Evolutionary conservation across 305 asterid species (phyloP).

Genomic region (Euphrasia arctica): DNA sequence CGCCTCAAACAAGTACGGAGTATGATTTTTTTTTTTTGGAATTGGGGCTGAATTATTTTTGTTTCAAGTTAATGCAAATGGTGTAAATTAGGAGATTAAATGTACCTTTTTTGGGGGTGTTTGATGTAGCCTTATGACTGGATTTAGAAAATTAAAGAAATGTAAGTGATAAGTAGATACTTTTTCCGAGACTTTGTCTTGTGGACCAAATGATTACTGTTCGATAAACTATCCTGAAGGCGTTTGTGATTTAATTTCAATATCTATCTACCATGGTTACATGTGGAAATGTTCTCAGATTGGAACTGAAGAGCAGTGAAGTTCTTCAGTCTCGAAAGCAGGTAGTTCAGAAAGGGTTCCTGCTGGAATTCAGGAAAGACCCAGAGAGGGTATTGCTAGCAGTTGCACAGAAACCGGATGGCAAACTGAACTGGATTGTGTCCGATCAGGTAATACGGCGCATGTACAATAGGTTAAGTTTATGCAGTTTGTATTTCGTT

Average conservation of each 20-base stretch:
- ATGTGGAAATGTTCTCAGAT: slow-evolving; percentile 39
- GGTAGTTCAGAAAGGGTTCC: slow-evolving; percentile 61
- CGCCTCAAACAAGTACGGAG: slow-evolving; percentile 72
- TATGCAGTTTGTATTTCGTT: neutral
- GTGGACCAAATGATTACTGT: neutral
- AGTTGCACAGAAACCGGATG: slow-evolving; percentile 87
- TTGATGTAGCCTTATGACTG: neutral
- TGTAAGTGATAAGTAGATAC: slow-evolving; percentile 1
- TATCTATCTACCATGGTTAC: slow-evolving; percentile 18
- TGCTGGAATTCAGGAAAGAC: slow-evolving; percentile 90
- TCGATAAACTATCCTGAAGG: too few species aligned
- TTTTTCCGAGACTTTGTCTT: neutral
- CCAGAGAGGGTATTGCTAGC: slow-evolving; percentile 72
- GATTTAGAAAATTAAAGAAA: slow-evolving; percentile 6
- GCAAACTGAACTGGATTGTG: slow-evolving; percentile 94
- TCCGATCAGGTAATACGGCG: slow-evolving; percentile 64
- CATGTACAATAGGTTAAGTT: slow-evolving; percentile 15
- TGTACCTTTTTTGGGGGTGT: too few species aligned
- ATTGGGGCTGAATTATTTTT: neutral
- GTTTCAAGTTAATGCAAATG: slow-evolving; percentile 13
- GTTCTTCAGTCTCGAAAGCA: slow-evolving; percentile 50
- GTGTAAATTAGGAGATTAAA: neutral
- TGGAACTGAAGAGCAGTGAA: slow-evolving; percentile 60
- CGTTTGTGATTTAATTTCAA: neutral
- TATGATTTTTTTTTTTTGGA: slow-evolving; percentile 25